Conservation (phyloP, 345 rosid genomes). For the Microcos paniculata region DNA sequence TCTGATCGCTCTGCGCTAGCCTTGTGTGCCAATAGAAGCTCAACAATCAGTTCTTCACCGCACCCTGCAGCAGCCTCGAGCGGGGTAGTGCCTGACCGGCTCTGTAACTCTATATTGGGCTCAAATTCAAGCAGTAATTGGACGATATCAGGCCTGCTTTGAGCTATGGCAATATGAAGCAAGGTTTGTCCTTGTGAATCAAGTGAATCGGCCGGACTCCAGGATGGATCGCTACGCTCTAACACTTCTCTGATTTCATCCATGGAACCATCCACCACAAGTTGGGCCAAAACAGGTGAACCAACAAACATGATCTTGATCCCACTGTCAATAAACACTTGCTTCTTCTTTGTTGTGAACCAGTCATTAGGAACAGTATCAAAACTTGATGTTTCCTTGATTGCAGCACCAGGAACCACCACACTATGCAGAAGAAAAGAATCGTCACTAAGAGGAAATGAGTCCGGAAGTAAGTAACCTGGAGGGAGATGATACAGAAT, state of each 20-base stretch:
- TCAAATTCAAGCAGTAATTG: constrained; percentile 59
- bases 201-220: constrained; percentile 44
- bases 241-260: constrained; percentile 60
- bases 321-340: constrained; percentile 59
- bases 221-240: constrained; percentile 45
- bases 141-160: constrained; percentile 47
- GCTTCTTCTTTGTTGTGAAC: constrained; percentile 64
- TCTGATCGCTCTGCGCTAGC: constrained; percentile 49
- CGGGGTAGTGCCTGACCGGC: constrained; percentile 41
- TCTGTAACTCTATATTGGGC: constrained; percentile 40
- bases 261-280: constrained; percentile 50
- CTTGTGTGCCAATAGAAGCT: constrained; percentile 50
- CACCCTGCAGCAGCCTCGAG: constrained; percentile 51
- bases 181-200: constrained; percentile 45
- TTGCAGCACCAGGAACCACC: constrained; percentile 60
- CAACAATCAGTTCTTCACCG: constrained; percentile 54
- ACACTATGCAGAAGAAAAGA: constrained; percentile 58
- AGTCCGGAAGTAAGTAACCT: constrained; percentile 35
- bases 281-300: constrained; percentile 42
- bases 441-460: constrained; percentile 44
- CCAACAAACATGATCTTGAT: constrained; percentile 60
- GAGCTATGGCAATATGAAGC: constrained; percentile 55
- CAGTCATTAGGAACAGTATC: constrained; percentile 57
- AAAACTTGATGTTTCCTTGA: constrained; percentile 35
- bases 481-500: constrained; percentile 41